Evolutionary conservation across 2,329 filamentous ascomycete genomes (phyloP), one percentile per base, ranked within the genome.

Genomic region (Alternaria solani): DNA sequence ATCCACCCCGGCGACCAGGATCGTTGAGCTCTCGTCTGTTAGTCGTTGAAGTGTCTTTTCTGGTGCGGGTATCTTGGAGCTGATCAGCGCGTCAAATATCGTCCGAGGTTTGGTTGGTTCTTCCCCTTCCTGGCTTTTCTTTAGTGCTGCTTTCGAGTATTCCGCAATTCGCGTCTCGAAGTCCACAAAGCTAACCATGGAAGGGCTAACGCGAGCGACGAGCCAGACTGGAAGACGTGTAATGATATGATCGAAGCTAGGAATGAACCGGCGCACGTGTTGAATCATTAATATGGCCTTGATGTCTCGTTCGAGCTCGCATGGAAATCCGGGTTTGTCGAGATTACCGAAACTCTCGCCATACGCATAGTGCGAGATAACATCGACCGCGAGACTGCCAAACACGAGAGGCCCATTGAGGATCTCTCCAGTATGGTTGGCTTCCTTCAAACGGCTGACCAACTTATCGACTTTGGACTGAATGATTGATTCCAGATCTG

Each of bases 1-100:
- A 28, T 77, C 74, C 3, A 69, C 59, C 0, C 78, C 77, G 5
- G 78, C 77, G 18, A 67, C 61, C 2, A 75, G 61, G 5, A 79
- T 51, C 5, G 32, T 36, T 36, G 32, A 62, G 23, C 69, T 71
- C 41, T 80, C 78, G 26, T 76, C 73, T 18, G 62, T 66, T 23
- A 80, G 55, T 5, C 77, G 68, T 8, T 66, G 55, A 6, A 68
- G 46, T 5, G 66, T 68, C 62, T 75, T 76, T 32, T 76, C 73
- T 28, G 67, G 49, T 7, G 57, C 42, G 0, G 72, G 56, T 14
- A 66, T 28, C 20, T 30, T 51, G 11, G 57, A 30, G 26, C 53
- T 46, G 9, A 55, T 12, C 9, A 63, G 43, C 12, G 63, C 58
- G 12, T 65, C 52, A 25, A 65, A 63, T 9, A 65, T 32, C 3